Base-by-base conservation (phyloP, 2,329 filamentous ascomycete species). In the Tolypocladium endophyticum region DNA sequence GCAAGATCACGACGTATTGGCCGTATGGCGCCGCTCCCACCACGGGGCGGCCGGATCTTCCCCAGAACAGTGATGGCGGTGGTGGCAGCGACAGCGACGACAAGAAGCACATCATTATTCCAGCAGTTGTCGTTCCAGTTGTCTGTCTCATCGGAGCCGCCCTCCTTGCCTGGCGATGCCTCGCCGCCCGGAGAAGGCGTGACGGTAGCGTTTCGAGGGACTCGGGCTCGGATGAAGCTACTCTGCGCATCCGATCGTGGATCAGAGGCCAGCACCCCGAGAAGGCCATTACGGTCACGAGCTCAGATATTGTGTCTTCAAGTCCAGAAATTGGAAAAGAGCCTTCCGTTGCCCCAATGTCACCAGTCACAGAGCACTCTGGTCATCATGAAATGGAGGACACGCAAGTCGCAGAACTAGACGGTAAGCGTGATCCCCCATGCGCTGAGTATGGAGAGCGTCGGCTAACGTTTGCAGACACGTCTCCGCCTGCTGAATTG, bases 1-100 rank as follows among this genome's bases (percentile, higher is more conserved):
- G 75, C 5, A 86, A 83, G 64, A 81, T 89, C 52, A 75, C 72
- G 7, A 79, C 75, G 0, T 87, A 80, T 67, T 89, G 84, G 66
- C 86, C 87, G 0, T 90, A 89, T 63, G 66, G 28, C 7, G 9
- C 39, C 3, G 12, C 54, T 12, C 11, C 45, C 23, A 20, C 62
- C 1, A 63, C 68, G 0, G 60, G 61, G 0, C 64, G 66, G 6
- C 65, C 67, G n/a, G 59, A 61, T 20, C 23, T 64, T 5, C 61
- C 62, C n/a, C 45, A 55, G 0, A 56, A 60, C 8, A n/a, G 25
- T 8, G 55, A 71, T 55, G 65, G 65, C 45, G 70, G 70, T 8
- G 47, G 35, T 14, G 39, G 18, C 39, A 18, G 18, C 39, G 18
- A 41, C 5, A 69, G 70, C 23, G 64, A 55, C 36, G 59, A 60